Evolutionary conservation across 768 basidiomycete species (phyloP), one percentile per base, ranked within the genome.

Genomic region (Phaeotremella fagi): DNA sequence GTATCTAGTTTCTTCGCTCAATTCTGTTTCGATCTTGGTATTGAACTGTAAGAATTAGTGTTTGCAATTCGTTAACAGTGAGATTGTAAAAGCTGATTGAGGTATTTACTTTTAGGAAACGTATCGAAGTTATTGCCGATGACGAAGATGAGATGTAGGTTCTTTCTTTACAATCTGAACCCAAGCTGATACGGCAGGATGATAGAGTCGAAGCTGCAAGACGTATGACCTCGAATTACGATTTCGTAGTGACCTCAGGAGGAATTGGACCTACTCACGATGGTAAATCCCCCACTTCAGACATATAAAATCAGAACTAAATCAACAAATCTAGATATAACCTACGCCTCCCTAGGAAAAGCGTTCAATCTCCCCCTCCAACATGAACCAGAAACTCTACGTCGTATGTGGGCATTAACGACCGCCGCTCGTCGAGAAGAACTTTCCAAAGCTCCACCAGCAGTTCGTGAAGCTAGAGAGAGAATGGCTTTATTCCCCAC

Each of bases 181-280:
- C 38, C 35, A 20, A 24, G 22, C 23, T 15, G 25, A 37, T 28
- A 14, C n/a, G n/a, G 7, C 11, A 12, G 23, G 23, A 46, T 12
- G 15, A 1, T 68, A 91, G 89, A 55, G 78, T 87, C 53, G 88
- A 94, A 68, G 90, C 92, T 4, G 88, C 87, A 29, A 78, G 82
- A 55, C 79, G 90, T 18, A 83, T 98, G 81, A 85, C 86, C 33
- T 75, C 79, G 31, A 81, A 80, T 42, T 92, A 90, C 71, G 92
- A 95, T 72, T 84, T 91, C 63, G 90, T 95, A 25, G 80, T 97
- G 48, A 92, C 89, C 0, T 85, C 83, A 12, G 91, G 92, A 1
- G 91, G 92, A 0, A 90, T 95, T 50, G 90, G 90, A 0, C 88
- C 89, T 2, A 92, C 89, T 12, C 88, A 90, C 66, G 89, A 89